A percentile compares a stretch with the other conserved stretches of the same genome.
phyloP scores from a whole-genome alignment of 345 rosid species.

The Linum tenue region DNA sequence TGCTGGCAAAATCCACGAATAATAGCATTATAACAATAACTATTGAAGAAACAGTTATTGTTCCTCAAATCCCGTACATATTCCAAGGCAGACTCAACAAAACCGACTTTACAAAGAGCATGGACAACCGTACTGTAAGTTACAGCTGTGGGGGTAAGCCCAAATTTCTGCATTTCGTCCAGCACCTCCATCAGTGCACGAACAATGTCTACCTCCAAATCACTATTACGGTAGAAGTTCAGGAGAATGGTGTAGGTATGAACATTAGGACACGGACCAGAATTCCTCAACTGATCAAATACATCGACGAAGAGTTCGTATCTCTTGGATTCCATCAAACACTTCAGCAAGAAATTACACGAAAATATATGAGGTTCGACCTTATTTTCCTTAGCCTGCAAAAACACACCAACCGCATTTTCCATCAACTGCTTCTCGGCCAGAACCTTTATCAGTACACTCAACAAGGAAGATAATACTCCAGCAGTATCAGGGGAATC shows the following conservation, averaged over 20 bases:
- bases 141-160: slow-evolving; percentile 29
- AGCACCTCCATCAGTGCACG: slow-evolving; percentile 24
- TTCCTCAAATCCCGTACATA: slow-evolving; percentile 19
- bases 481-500: slow-evolving; percentile 20
- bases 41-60: slow-evolving; percentile 23
- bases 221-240: slow-evolving; percentile 31
- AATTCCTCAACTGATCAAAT: slow-evolving; percentile 33
- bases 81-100: slow-evolving; percentile 25
- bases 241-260: slow-evolving; percentile 45
- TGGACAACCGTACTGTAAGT: slow-evolving; percentile 31
- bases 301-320: slow-evolving; percentile 18
- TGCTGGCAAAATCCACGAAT: slow-evolving; percentile 42
- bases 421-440: slow-evolving; percentile 42
- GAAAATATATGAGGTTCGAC: slow-evolving; percentile 25
- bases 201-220: slow-evolving; percentile 14
- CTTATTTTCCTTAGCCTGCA: slow-evolving; percentile 24
- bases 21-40: slow-evolving; percentile 44
- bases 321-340: slow-evolving; percentile 29
- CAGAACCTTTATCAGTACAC: slow-evolving; percentile 41
- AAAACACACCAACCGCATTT: slow-evolving; percentile 26
- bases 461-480: slow-evolving; percentile 15
- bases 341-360: slow-evolving; percentile 56
- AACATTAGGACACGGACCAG: slow-evolving; percentile 40
- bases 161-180: slow-evolving; percentile 34
- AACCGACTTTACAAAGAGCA: slow-evolving; percentile 42